Base-by-base conservation (phyloP, 345 rosid species). In the Brassica incana region DNA sequence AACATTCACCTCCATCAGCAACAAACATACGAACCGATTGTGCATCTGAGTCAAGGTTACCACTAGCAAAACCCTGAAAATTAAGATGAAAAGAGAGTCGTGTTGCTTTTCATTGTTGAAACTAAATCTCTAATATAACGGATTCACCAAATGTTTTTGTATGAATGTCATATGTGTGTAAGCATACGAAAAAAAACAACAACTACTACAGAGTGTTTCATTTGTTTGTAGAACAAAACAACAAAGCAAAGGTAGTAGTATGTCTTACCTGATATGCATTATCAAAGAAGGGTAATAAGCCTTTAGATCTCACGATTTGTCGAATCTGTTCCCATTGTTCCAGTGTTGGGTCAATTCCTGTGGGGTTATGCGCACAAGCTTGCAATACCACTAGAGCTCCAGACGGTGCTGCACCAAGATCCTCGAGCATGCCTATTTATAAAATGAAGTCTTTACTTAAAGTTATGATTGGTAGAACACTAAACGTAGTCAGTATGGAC, bases 351-450 rank as follows among this genome's bases (percentile, higher is more conserved):
- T 95, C 99, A 45, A 92, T 95, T 64, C 99, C 99, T 48, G 97
- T 92, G 56, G 99, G 99, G 77, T 95, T 95, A 80, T 95, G 99
- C 30, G 97, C 99, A 86, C 99, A 95, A 45, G 97, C 95, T 86
- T 95, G 99, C 74, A 95, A 90, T 62, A 95, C 96, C 69, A 95
- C 90, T 45, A 95, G 83, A 75, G 97, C 97, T 79, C 99, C 97
- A 52, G 91, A 73, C 56, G 97, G 89, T 67, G 99, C 97, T 85
- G 95, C 84, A 0, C 86, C 85, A 77, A 95, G 93, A 81, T 95
- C 99, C 83, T 92, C 94, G 40, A 95, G 72, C 80, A 95, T 68
- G 69, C 97, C 99, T 95, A 80, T 23, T 35, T 8, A 4, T 40
- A 40, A 40, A 40, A 40, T 65, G 6, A 35, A 15, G 16, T 35